A percentile compares a stretch with the other conserved stretches of the same genome.
These are phyloP conservation scores for Vicia sativa DNA, from an alignment of 306 rosid species.

Conservation along the genomic window DNA sequence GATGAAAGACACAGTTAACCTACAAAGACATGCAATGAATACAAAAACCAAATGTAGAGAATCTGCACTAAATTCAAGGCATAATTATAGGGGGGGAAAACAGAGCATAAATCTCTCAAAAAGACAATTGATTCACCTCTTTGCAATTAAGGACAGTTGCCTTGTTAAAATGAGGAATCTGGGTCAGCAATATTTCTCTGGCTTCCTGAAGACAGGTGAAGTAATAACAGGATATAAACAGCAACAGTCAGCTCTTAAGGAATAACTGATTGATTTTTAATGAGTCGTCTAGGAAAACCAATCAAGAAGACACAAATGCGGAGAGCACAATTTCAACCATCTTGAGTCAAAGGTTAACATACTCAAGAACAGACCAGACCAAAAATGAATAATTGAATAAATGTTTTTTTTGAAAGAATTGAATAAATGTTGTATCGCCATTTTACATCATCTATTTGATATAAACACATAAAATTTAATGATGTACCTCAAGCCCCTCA, in stretches of 20 bases:
- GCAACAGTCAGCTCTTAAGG: constrained; percentile 13
- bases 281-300: constrained; percentile 22
- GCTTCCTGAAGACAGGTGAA: constrained; percentile 67
- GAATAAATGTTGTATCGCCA: neutral
- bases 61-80: constrained; percentile 20
- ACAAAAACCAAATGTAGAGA: constrained; percentile 27
- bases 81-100: constrained; percentile 6
- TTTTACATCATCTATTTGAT: constrained; percentile 20
- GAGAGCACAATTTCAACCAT: constrained; percentile 15
- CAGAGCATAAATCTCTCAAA: constrained; percentile 26
- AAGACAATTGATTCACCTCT: constrained; percentile 61
- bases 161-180: constrained; percentile 63
- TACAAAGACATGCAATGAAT: constrained; percentile 23
- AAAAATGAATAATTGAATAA: constrained; percentile 12
- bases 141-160: constrained; percentile 70
- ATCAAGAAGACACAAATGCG: constrained; percentile 31
- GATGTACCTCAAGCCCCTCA: constrained; percentile 86
- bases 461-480: constrained; percentile 25
- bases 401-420: too few relatives aligned
- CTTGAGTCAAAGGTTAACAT: too few relatives aligned
- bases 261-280: constrained; percentile 31
- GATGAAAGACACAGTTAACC: constrained; percentile 34
- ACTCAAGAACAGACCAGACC: neutral
- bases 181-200: constrained; percentile 65
- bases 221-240: constrained; percentile 38